These are phyloP conservation scores for Geosmithia flava DNA, from an alignment of 2,329 filamentous ascomycete species.

Conservation along the genomic window DNA sequence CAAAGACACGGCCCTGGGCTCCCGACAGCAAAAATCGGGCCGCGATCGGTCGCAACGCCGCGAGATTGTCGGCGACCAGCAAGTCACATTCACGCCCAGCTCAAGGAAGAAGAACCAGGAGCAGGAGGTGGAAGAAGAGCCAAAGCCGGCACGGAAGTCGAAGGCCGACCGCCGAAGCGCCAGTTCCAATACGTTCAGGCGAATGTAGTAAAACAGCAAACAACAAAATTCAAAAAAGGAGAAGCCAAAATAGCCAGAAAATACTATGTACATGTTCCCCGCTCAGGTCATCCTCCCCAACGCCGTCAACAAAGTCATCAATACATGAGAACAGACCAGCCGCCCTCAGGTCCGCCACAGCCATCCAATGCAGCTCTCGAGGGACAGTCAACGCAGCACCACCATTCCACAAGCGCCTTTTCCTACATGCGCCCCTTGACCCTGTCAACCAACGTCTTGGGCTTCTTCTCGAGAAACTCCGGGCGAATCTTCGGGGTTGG, in stretches of 20 bases:
- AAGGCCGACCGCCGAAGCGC: constrained; percentile 50
- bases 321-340: not conserved
- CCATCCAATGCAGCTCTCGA: not conserved
- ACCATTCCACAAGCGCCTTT: not conserved
- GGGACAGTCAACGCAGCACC: not conserved
- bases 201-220: constrained; percentile 28
- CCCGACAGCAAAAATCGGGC: constrained; percentile 36
- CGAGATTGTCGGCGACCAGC: constrained; percentile 48
- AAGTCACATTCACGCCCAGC: constrained; percentile 62
- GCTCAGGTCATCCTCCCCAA: not conserved
- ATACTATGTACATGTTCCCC: not conserved
- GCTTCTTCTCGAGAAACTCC: constrained; percentile 48
- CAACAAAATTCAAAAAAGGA: not conserved
- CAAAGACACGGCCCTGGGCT: constrained; percentile 44
- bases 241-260: not conserved
- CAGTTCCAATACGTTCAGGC: constrained; percentile 63
- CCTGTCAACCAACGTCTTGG: constrained; percentile 23
- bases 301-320: not conserved
- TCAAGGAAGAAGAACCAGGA: constrained; percentile 36
- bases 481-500: constrained; percentile 42
- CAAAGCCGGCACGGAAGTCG: constrained; percentile 17
- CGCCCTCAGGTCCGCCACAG: not conserved
- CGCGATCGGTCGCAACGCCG: constrained; percentile 31
- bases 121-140: constrained; percentile 13
- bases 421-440: constrained; percentile 15